Base-by-base conservation (phyloP, 78 protist species). In the slime mould (Dictyostelium discoideum) region DNA sequence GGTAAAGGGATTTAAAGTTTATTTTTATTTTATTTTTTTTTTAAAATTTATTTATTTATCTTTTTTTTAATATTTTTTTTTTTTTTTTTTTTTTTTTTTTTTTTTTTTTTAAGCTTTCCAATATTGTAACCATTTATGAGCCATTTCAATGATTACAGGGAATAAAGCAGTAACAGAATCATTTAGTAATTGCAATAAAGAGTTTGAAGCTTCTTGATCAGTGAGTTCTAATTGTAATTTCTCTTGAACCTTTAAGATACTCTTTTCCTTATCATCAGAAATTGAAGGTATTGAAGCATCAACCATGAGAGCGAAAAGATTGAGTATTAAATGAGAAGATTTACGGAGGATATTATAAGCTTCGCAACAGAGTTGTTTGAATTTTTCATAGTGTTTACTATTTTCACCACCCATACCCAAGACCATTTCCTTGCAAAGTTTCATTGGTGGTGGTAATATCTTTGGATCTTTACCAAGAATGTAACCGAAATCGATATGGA, bases 401-500 rank as follows among this genome's bases (percentile, higher is more conserved):
- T 83, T 57, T 46, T 97, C 90, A 29, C 99, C 99, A 16, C 99
- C 99, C 99, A 99, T 98, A 40, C 97, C 99, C 20, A 98, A 97
- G 10, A 99, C 98, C 99, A 99, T 99, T 78, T 98, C 99, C 86
- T 84, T 83, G 22, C 96, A 85, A 3, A 98, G 86, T 85, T 95
- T 92, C 99, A 99, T 97, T 8, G 99, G 99, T 40, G 97, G 97
- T 72, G 99, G 99, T 11, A 98, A 97, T 39, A 96, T 93, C 42
- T 99, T 99, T 29, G 99, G 99, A 74, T 99, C 99, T 10, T 93
- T 76, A 40, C 99, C 99, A 13, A 99, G 44, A 37, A 99, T 98
- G 93, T 76, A 99, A 16, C 99, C 99, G 65, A 99, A 99, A 96
- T 99, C 99, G 26, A 99, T 98, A 92, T 99, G 99, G 87, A 99